These are phyloP conservation scores for Lentinula novae-zelandiae DNA, from an alignment of 1,284 basidiomycete genomes.

Conservation along the genomic window DNA sequence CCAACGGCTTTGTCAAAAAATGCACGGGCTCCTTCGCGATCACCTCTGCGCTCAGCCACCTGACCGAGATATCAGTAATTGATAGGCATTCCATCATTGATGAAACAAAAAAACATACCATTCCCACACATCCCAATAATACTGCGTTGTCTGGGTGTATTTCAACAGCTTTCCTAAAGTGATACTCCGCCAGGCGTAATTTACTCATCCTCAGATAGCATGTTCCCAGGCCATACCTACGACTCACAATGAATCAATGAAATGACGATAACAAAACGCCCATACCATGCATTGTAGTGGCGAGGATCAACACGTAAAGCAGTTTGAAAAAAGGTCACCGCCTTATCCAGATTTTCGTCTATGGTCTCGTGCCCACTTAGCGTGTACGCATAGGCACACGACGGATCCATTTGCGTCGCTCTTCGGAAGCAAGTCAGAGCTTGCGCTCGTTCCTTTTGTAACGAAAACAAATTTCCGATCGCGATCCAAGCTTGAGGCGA, in stretches of 20 bases:
- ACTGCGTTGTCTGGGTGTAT: constrained; percentile 93
- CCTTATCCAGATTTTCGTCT: constrained; percentile 89
- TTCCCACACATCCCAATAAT: constrained; percentile 84
- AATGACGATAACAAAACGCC: constrained; percentile 20
- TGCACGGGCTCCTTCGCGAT: constrained; percentile 68
- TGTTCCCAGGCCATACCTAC: constrained; percentile 93
- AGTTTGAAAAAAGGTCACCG: constrained; percentile 84
- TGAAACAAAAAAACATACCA: constrained; percentile 57
- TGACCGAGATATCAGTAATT: constrained; percentile 33
- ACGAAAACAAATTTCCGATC: constrained; percentile 88
- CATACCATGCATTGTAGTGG: constrained; percentile 95
- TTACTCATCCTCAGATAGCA: constrained; percentile 93
- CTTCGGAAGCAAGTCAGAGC: constrained; percentile 90
- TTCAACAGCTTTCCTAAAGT: constrained; percentile 84
- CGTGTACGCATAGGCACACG: constrained; percentile 89
- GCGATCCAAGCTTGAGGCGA: constrained; percentile 93
- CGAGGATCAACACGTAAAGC: constrained; percentile 84
- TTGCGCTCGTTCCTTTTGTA: constrained; percentile 87
- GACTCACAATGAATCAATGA: constrained; percentile 21
- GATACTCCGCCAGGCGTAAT: constrained; percentile 87
- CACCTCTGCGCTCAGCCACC: constrained; percentile 80
- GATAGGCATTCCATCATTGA: constrained; percentile 19
- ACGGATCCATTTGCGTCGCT: constrained; percentile 79
- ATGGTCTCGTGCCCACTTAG: constrained; percentile 93
- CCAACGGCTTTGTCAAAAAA: constrained; percentile 77